These are phyloP conservation scores for Pseudofabraea citricarpa DNA, from an alignment of 2,329 filamentous ascomycete genomes.

Conservation along the genomic window DNA sequence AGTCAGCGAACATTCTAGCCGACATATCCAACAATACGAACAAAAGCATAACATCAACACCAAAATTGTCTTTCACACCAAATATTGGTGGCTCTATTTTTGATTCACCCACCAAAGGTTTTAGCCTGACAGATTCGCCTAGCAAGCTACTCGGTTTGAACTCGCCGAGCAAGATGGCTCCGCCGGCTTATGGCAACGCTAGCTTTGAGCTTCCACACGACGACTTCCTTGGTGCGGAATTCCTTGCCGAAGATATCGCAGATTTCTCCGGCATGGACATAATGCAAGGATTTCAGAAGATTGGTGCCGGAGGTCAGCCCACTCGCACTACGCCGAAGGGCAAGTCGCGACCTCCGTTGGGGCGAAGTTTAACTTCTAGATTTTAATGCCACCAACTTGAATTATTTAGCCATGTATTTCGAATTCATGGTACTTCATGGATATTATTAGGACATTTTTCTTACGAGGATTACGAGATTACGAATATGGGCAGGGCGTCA, in stretches of 20 bases:
- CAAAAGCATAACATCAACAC: conserved; percentile 46
- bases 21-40: conserved; percentile 44
- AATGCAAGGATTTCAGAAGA: conserved; percentile 71
- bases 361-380: conserved; percentile 27
- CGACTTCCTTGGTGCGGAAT: conserved; percentile 48
- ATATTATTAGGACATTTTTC: neutral
- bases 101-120: conserved; percentile 54
- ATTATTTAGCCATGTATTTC: neutral
- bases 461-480: conserved; percentile 16
- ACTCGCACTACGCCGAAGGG: conserved; percentile 19
- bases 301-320: conserved; percentile 40
- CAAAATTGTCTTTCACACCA: conserved; percentile 43
- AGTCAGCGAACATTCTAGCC: conserved; percentile 55
- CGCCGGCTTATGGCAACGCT: conserved; percentile 14
- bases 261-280: conserved; percentile 63
- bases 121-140: conserved; percentile 48
- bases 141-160: conserved; percentile 41
- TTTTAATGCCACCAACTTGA: conserved; percentile 18
- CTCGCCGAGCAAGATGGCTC: conserved; percentile 19
- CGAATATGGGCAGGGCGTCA: conserved; percentile 2
- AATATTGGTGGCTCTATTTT: conserved; percentile 29
- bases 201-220: conserved; percentile 35
- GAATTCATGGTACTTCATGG: conserved; percentile 8
- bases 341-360: conserved; percentile 17
- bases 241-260: conserved; percentile 53